Conservation (phyloP, 2,329 filamentous ascomycete species). For the Hyphodiscus sp. region DNA sequence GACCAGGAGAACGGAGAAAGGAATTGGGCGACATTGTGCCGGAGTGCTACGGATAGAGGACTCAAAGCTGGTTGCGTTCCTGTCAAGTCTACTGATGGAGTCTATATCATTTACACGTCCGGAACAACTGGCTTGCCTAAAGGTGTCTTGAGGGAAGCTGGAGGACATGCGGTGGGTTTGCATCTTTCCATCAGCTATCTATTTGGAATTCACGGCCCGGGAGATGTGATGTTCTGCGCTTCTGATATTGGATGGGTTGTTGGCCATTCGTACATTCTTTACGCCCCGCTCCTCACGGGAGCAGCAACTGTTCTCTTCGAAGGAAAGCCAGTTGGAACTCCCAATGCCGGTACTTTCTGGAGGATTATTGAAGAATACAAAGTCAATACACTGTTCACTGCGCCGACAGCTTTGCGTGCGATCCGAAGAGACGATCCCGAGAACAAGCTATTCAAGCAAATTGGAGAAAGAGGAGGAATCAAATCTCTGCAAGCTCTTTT, state of each 20-base stretch:
- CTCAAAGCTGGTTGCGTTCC: slow-evolving; percentile 69
- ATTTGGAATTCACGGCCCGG: slow-evolving; percentile 75
- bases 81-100: slow-evolving; percentile 66
- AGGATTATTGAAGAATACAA: slow-evolving; percentile 77
- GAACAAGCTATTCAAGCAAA: slow-evolving; percentile 55
- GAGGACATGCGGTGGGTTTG: slow-evolving; percentile 80
- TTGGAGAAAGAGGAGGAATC: slow-evolving; percentile 65
- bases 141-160: slow-evolving; percentile 75
- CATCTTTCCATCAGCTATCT: slow-evolving; percentile 76
- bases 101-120: slow-evolving; percentile 91
- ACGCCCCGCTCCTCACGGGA: slow-evolving; percentile 77
- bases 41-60: slow-evolving; percentile 60
- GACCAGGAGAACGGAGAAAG: slow-evolving; percentile 61
- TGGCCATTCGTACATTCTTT: slow-evolving; percentile 81
- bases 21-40: slow-evolving; percentile 72
- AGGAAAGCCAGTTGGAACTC: slow-evolving; percentile 88
- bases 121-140: slow-evolving; percentile 79
- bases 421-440: slow-evolving; percentile 82
- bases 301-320: slow-evolving; percentile 86
- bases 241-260: slow-evolving; percentile 93
- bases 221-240: slow-evolving; percentile 65
- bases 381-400: slow-evolving; percentile 79
- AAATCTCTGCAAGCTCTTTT: slow-evolving; percentile 68
- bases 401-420: slow-evolving; percentile 78
- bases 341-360: slow-evolving; percentile 85